Evolutionary conservation across 179 eudicot genomes (phyloP).

Genomic region (Spinacia oleracea): DNA sequence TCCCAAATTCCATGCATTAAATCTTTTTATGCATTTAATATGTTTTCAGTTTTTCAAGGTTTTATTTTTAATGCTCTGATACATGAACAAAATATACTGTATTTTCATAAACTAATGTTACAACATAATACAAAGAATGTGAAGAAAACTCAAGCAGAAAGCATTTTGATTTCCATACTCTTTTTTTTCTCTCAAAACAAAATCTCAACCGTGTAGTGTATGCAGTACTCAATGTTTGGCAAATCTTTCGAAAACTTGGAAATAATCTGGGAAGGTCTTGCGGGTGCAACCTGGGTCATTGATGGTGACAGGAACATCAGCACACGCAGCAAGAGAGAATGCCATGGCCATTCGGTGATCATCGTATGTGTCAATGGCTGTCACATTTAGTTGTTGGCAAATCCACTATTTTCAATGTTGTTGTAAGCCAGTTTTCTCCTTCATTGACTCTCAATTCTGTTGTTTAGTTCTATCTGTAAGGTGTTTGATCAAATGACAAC

Average conservation of each 20-base stretch:
- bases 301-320: conserved; percentile 94
- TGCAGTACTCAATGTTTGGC: conserved; percentile 52
- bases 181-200: neutral
- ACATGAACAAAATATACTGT: conserved; percentile 19
- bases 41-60: conserved; percentile 3
- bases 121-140: conserved; percentile 27
- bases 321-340: conserved; percentile 95
- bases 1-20: too few relatives aligned
- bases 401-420: too few relatives aligned
- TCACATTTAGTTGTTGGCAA: conserved; percentile 70
- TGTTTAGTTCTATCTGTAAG: too few relatives aligned
- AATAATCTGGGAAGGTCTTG: conserved; percentile 95
- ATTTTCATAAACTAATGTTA: conserved; percentile 21
- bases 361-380: conserved; percentile 89
- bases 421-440: too few relatives aligned
- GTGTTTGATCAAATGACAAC: too few relatives aligned
- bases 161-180: neutral
- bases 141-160: conserved; percentile 5
- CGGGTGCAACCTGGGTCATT: conserved; percentile 93
- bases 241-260: conserved; percentile 71
- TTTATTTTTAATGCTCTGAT: conserved; percentile 11
- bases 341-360: conserved; percentile 99
- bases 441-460: too few relatives aligned
- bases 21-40: too few relatives aligned
- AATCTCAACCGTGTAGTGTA: neutral